Evolutionary conservation across 73 alveolate genomes (phyloP).

Genomic region (Breviolum minutum): DNA sequence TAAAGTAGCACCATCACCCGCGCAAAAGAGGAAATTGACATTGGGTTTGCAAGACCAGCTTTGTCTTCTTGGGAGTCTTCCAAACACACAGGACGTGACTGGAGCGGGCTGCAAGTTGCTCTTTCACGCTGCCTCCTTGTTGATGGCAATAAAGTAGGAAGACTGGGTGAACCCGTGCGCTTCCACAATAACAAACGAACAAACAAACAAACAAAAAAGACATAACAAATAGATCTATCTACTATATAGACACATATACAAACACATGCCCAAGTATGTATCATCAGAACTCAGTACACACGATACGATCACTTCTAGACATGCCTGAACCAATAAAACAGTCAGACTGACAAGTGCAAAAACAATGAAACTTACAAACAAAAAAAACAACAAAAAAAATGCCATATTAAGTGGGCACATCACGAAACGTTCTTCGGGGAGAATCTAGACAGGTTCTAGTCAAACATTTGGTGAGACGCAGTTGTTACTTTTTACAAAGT

Average conservation of each 20-base stretch:
- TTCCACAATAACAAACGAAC: too few relatives aligned
- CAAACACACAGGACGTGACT: too few relatives aligned
- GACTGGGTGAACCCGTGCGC: background rate
- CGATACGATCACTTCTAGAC: too few relatives aligned
- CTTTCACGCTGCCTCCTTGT: slow-evolving; percentile 42
- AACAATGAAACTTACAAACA: background rate
- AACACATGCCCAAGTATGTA: too few relatives aligned
- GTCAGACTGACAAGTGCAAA: background rate
- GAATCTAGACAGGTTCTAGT: background rate
- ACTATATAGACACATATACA: too few relatives aligned
- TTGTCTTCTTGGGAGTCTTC: background rate
- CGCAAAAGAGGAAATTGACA: too few relatives aligned
- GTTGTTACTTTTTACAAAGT: slow-evolving; percentile 17
- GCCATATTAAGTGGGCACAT: too few relatives aligned
- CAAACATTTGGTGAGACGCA: slow-evolving; percentile 46
- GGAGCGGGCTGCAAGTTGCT: background rate
- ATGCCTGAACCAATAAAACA: background rate
- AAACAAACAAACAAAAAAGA: too few relatives aligned
- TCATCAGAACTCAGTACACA: too few relatives aligned
- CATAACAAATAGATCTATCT: too few relatives aligned
- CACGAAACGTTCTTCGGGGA: too few relatives aligned
- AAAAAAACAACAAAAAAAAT: background rate
- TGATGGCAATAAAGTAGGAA: background rate
- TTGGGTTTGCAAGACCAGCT: background rate
- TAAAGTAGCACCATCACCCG: too few relatives aligned